These are phyloP conservation scores for Wickerhamomyces sp. DNA, from an alignment of 1,139 yeast species.

Conservation along the genomic window DNA sequence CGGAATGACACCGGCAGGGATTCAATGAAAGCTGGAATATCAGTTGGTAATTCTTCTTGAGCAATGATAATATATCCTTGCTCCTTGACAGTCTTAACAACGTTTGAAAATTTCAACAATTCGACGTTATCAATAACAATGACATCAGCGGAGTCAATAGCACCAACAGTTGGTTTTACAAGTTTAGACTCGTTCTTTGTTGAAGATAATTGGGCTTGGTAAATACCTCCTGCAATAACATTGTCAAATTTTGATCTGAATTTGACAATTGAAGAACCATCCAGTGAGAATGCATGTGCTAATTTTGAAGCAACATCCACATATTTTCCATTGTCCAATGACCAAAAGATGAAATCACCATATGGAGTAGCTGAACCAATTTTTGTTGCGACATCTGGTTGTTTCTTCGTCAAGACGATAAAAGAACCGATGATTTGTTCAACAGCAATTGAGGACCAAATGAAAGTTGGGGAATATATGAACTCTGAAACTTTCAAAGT, in stretches of 20 bases:
- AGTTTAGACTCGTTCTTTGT: constrained; percentile 22
- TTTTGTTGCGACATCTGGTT: constrained; percentile 4
- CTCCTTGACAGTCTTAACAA: constrained; percentile 54
- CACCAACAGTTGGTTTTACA: constrained; percentile 22
- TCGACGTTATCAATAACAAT: constrained; percentile 57
- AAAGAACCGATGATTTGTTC: constrained; percentile 45
- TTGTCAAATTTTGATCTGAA: constrained; percentile 71
- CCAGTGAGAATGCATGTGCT: constrained; percentile 70
- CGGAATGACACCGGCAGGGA: constrained; percentile 53
- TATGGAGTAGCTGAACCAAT: constrained; percentile 29
- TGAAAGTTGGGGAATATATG: constrained; percentile 45
- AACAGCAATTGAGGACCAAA: constrained; percentile 56
- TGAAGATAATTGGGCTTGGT: constrained; percentile 68
- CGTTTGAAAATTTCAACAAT: constrained; percentile 53
- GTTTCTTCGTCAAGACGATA: constrained; percentile 33
- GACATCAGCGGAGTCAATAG: constrained; percentile 36
- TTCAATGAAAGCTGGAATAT: constrained; percentile 36
- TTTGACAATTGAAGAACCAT: constrained; percentile 47
- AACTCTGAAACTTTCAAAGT: constrained; percentile 44
- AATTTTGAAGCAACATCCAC: constrained; percentile 59
- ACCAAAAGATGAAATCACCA: constrained; percentile 62
- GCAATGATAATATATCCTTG: constrained; percentile 53
- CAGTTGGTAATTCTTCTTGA: constrained; percentile 25
- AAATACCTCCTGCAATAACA: constrained; percentile 65
- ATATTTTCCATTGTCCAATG: constrained; percentile 54